phyloP scores from a whole-genome alignment of 2,329 filamentous ascomycete species.

The Fusarium circinatum region DNA sequence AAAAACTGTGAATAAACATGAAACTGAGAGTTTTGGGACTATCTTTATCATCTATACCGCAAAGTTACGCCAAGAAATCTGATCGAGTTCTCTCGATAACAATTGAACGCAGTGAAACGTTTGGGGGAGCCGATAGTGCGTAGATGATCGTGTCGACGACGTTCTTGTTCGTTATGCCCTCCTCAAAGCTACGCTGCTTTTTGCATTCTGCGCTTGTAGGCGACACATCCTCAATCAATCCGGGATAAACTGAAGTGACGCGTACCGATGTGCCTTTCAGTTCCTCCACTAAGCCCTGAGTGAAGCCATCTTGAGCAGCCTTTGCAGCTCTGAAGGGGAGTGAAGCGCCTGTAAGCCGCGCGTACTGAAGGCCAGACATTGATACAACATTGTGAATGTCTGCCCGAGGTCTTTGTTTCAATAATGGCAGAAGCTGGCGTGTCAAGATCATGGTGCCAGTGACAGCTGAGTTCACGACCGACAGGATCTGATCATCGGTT shows the following conservation, averaged over 20 bases:
- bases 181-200: fast-evolving
- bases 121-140: neutral
- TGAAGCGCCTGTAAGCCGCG: neutral
- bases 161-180: neutral
- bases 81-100: neutral
- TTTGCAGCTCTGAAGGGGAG: neutral
- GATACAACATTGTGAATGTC: neutral
- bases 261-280: neutral
- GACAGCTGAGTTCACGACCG: neutral
- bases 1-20: no score
- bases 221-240: neutral
- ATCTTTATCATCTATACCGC: no score
- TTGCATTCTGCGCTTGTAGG: fast-evolving
- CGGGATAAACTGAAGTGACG: neutral
- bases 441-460: slow-evolving; percentile 4
- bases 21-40: no score
- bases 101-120: neutral
- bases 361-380: neutral
- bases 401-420: neutral
- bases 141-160: neutral
- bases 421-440: neutral
- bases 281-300: neutral
- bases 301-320: slow-evolving; percentile 1
- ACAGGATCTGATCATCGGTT: neutral
- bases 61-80: no score